These are phyloP conservation scores for Hypoxylon trugodes DNA, from an alignment of 495 filamentous ascomycete genomes.

Conservation along the genomic window DNA sequence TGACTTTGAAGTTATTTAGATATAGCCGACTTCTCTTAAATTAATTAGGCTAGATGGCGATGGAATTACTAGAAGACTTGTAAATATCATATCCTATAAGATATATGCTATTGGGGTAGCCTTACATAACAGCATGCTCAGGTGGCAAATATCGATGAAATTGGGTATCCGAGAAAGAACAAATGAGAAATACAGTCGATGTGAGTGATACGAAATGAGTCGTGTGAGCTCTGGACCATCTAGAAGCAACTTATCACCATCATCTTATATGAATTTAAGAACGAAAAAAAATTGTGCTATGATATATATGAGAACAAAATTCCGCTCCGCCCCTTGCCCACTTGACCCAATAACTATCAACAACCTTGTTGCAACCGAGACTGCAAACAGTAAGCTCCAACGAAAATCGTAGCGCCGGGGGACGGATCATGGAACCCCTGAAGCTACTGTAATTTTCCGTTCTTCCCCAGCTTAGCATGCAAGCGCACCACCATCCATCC, in stretches of 20 bases:
- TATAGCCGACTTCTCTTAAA: neutral
- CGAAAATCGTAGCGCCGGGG: constrained; percentile 25
- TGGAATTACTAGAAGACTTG: constrained; percentile 14
- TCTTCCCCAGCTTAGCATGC: constrained; percentile 20
- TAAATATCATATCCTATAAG: constrained; percentile 12
- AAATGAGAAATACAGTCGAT: constrained; percentile 2
- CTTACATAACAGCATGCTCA: constrained; percentile 12
- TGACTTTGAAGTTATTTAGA: neutral
- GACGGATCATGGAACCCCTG: constrained; percentile 34
- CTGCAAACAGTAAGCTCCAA: constrained; percentile 34
- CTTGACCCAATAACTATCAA: constrained; percentile 29
- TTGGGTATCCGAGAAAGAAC: neutral
- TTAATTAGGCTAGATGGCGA: constrained; percentile 6
- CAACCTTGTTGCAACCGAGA: constrained; percentile 31
- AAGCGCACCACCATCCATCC: neutral
- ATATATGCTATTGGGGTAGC: constrained; percentile 1
- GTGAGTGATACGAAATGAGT: constrained; percentile 8
- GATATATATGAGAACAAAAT: constrained; percentile 11
- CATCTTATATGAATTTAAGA: constrained; percentile 25
- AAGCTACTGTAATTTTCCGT: constrained; percentile 31
- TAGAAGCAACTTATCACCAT: constrained; percentile 20
- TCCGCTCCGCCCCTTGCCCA: constrained; percentile 7
- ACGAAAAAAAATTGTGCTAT: too few species aligned
- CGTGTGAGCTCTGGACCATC: constrained; percentile 7
- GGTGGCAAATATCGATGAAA: constrained; percentile 1